Evolutionary conservation across 2,329 filamentous ascomycete genomes (phyloP), one percentile per base, ranked within the genome.

Genomic region (Fusarium floridanum): DNA sequence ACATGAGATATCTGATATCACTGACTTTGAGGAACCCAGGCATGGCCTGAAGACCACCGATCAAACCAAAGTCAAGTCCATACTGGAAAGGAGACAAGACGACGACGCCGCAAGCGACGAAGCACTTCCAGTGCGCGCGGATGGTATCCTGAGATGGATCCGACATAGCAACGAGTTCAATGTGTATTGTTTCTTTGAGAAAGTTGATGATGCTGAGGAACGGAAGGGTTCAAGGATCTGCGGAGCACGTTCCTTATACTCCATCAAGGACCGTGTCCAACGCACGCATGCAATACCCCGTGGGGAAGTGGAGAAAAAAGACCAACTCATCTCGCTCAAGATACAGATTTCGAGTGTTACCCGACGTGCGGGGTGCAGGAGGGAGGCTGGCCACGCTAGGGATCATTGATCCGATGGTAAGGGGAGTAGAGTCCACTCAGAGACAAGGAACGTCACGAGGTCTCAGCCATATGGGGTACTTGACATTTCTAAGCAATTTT

Each of bases 41-140:
- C 75, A 77, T 77, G 1, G 75, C 75, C 43, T 77, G 75, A 0
- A 77, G 45, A 1, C 75, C 75, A 5, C 75, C 75, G 1, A 77
- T 77, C 2, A 77, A 20, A 0, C 75, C 75, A 73, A 77, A 77
- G 24, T 77, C 75, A 43, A 77, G 71, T 1, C 75, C 75, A 71
- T 77, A 77, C 5, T 77, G 75, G 8, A 77, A 77, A 0, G 75
- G 75, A 1, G 75, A 77, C 2, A 77, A 32, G 6, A 77, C 75
- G 0, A 77, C 74, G 5, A 77, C 66, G 1, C 71, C 67, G 17
- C 75, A 77, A 1, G 75, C 75, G 4, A 75, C 10, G 4, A 77
- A 77, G 29, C 75, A 77, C 48, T 74, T 73, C 75, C 75, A 77
- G 14, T 77, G 69, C 36, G 65, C 75, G 6, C 68, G 68, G 17